Evolutionary conservation across 1,139 yeast genomes (phyloP).

Genomic region (Diutina mesorugosa): DNA sequence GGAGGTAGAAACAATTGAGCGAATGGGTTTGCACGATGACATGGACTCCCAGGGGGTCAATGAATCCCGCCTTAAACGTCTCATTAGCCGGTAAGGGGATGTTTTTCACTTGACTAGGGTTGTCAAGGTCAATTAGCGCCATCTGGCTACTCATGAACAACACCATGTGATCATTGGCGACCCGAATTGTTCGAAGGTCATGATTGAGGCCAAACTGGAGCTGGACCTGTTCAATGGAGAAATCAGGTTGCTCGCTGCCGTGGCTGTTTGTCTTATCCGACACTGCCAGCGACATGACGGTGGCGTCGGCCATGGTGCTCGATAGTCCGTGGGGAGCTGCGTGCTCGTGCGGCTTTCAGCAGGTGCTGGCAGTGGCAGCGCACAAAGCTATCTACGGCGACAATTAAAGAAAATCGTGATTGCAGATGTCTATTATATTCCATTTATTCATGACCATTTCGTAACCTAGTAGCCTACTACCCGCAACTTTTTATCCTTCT

Average conservation of each 20-base stretch:
- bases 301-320: background rate
- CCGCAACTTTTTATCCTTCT: slow-evolving; percentile 36
- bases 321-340: background rate
- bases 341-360: background rate
- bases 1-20: background rate
- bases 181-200: background rate
- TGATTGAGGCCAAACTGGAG: background rate
- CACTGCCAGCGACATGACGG: background rate
- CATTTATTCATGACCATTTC: background rate
- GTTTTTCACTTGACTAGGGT: background rate
- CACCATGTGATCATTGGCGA: background rate
- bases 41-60: background rate
- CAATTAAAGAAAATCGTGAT: too few relatives aligned
- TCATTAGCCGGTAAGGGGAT: background rate
- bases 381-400: background rate
- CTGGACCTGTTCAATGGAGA: slow-evolving; percentile 1
- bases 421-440: background rate
- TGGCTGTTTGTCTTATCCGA: background rate
- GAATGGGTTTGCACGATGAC: background rate
- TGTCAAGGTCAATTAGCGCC: background rate
- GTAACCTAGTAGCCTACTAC: slow-evolving; percentile 23
- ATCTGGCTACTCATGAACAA: background rate
- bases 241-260: background rate
- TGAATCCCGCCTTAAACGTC: background rate
- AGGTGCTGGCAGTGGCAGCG: background rate